Conservation (phyloP, 2,329 filamentous ascomycete genomes). For the Sarocladiaceae sp. region DNA sequence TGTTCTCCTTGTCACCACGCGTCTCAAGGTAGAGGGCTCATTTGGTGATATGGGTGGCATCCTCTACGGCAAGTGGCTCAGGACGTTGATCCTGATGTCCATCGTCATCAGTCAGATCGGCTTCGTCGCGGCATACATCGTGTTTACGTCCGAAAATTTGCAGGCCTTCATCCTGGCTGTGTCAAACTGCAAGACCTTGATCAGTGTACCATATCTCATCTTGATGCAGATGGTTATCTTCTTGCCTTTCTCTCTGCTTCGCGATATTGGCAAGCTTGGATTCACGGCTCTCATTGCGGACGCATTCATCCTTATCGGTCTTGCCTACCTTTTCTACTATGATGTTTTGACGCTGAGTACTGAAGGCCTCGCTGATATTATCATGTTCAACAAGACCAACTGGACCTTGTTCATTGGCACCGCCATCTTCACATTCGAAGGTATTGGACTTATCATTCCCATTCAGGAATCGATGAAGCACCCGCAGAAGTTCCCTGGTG, state of each 20-base stretch:
- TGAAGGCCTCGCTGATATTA: conserved; percentile 76
- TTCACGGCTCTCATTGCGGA: conserved; percentile 93
- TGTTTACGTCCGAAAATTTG: conserved; percentile 92
- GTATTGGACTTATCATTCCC: conserved; percentile 93
- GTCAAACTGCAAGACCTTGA: conserved; percentile 74
- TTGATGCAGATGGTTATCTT: conserved; percentile 94
- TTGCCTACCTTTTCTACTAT: conserved; percentile 94
- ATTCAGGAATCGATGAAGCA: conserved; percentile 97
- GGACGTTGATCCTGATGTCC: conserved; percentile 77
- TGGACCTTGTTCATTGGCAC: conserved; percentile 99
- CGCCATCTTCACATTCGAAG: conserved; percentile 98
- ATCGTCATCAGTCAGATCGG: conserved; percentile 95
- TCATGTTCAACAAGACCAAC: conserved; percentile 80
- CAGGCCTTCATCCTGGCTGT: conserved; percentile 93
- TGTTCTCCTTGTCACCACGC: conserved; percentile 82
- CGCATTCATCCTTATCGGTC: conserved; percentile 84
- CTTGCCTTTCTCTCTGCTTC: conserved; percentile 84
- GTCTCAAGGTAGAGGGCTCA: conserved; percentile 81
- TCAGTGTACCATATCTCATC: conserved; percentile 85
- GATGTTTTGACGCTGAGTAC: conserved; percentile 76
- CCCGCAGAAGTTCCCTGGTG: conserved; percentile 81
- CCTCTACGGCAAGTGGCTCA: conserved; percentile 86
- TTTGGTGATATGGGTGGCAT: conserved; percentile 95
- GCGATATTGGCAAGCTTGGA: conserved; percentile 95
- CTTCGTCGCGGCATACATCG: conserved; percentile 91